A percentile compares a stretch with the other conserved stretches of the same genome.
Conservation (phyloP, 2,329 filamentous ascomycete species). For the Periconia sp. region DNA sequence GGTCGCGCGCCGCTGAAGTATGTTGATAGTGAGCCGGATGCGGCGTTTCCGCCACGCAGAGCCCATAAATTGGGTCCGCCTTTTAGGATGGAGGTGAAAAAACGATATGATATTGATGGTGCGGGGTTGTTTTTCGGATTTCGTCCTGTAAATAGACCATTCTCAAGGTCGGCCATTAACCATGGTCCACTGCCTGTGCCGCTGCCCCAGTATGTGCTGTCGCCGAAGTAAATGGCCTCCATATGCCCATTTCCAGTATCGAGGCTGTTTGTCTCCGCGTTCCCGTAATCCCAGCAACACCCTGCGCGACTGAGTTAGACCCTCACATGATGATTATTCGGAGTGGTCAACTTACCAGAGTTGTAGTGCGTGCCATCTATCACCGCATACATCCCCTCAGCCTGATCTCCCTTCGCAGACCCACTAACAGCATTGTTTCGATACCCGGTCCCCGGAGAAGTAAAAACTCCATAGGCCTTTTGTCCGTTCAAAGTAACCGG, state of each 20-base stretch:
- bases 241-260: slow-evolving; percentile 65
- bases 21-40: slow-evolving; percentile 57
- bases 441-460: slow-evolving; percentile 65
- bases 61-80: slow-evolving; percentile 60
- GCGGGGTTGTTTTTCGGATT: slow-evolving; percentile 51
- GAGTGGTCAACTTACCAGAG: not conserved
- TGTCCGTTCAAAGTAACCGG: slow-evolving; percentile 63
- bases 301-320: too few species aligned
- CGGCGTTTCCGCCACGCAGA: slow-evolving; percentile 60
- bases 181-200: slow-evolving; percentile 64
- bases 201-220: slow-evolving; percentile 56
- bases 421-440: slow-evolving; percentile 59
- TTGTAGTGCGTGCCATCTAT: slow-evolving; percentile 64
- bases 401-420: slow-evolving; percentile 56
- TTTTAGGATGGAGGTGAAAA: slow-evolving; percentile 61
- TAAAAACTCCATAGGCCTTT: slow-evolving; percentile 65
- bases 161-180: slow-evolving; percentile 71
- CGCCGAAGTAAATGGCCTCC: slow-evolving; percentile 69
- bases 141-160: slow-evolving; percentile 43
- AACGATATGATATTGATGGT: slow-evolving; percentile 57
- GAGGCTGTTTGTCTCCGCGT: slow-evolving; percentile 43
- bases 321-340: too few species aligned
- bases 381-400: slow-evolving; percentile 64
- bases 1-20: slow-evolving; percentile 63
- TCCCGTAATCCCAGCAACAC: slow-evolving; percentile 55